phyloP scores from a whole-genome alignment of 2,329 filamentous ascomycete genomes.

The Colletotrichum plurivorum region DNA sequence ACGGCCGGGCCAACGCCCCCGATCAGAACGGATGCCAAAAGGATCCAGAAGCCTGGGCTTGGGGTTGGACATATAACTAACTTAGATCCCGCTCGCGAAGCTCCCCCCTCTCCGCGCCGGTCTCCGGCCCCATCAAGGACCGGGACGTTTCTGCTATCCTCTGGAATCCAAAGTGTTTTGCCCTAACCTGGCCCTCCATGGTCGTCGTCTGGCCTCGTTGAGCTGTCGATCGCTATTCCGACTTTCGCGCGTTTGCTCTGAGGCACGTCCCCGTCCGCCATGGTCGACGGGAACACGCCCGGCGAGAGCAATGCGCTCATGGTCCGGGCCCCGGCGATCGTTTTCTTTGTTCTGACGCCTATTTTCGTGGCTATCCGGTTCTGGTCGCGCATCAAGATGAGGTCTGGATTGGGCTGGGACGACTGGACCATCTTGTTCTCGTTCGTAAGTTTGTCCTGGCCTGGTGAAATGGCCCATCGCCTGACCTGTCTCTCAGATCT shows the following conservation, averaged over 20 bases:
- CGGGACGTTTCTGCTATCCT: neutral
- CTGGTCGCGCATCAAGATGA: conserved; percentile 55
- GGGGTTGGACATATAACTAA: conserved; percentile 34
- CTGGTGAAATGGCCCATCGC: rapidly evolving
- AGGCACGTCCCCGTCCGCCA: conserved; percentile 25
- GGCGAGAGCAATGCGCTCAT: conserved; percentile 54
- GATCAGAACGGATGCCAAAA: neutral
- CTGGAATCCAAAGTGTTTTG: conserved; percentile 5
- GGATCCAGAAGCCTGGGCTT: conserved; percentile 1
- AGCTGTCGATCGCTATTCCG: neutral
- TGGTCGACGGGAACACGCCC: conserved; percentile 48
- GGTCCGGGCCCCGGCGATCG: conserved; percentile 55
- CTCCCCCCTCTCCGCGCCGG: neutral
- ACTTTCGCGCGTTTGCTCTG: neutral
- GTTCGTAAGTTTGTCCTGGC: conserved; percentile 49
- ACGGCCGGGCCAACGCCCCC: neutral
- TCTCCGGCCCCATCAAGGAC: neutral
- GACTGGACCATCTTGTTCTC: conserved; percentile 59
- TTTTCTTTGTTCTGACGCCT: conserved; percentile 60
- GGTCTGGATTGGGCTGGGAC: conserved; percentile 56
- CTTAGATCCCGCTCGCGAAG: neutral
- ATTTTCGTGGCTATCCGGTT: conserved; percentile 56
- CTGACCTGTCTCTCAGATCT: conserved; percentile 47
- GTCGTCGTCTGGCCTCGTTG: neutral
- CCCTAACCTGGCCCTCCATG: neutral